Conservation (phyloP, 192 early-diverging fungal species). For the Rhizophagus sp. region DNA sequence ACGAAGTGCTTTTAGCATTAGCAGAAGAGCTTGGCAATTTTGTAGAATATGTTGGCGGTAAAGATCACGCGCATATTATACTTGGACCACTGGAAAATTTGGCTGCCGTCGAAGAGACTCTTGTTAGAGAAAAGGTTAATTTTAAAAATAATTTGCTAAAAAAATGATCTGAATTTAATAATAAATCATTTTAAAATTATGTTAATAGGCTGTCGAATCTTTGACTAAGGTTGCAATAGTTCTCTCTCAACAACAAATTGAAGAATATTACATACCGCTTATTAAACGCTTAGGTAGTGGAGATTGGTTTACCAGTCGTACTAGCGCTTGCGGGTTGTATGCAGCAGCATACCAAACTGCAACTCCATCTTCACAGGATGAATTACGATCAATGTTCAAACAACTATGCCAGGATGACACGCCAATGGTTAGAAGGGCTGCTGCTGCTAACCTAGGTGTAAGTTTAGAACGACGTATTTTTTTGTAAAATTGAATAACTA, state of each 20-base stretch:
- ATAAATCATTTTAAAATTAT: background rate
- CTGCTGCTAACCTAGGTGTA: constrained; percentile 81
- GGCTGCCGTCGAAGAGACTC: constrained; percentile 95
- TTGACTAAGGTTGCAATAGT: constrained; percentile 78
- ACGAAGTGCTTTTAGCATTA: constrained; percentile 91
- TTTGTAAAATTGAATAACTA: constrained; percentile 6
- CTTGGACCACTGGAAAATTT: constrained; percentile 93
- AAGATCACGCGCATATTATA: constrained; percentile 81
- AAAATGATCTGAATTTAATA: constrained; percentile 11
- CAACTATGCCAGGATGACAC: constrained; percentile 91
- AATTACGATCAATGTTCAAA: constrained; percentile 81
- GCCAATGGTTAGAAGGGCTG: constrained; percentile 97
- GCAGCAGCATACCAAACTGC: constrained; percentile 77
- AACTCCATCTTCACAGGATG: constrained; percentile 74
- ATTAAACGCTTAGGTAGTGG: constrained; percentile 87
- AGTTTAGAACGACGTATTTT: background rate
- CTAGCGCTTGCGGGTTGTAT: constrained; percentile 92
- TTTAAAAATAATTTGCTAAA: constrained; percentile 22
- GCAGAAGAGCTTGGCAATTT: constrained; percentile 95
- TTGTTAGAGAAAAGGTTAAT: constrained; percentile 93
- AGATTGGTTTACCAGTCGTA: constrained; percentile 98
- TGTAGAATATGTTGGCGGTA: constrained; percentile 90
- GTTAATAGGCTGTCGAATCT: constrained; percentile 89
- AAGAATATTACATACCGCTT: constrained; percentile 88
- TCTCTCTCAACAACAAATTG: constrained; percentile 80